Evolutionary conservation across 768 basidiomycete species (phyloP), one percentile per base, ranked within the genome.

Genomic region (Rhodotorula kratochvilovae): DNA sequence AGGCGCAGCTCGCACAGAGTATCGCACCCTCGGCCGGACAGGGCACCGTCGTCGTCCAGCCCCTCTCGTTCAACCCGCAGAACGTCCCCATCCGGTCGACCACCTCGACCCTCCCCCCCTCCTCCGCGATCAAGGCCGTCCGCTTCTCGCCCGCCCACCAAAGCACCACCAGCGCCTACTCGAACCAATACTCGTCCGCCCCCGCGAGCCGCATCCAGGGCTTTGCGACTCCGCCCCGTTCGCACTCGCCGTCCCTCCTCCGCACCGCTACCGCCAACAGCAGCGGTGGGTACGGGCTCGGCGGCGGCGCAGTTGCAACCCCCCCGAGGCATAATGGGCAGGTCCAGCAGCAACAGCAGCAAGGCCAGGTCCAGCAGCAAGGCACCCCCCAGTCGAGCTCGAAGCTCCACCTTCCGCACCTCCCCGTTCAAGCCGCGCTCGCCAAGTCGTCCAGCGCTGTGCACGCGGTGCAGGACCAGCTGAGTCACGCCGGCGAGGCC

Each of bases 91-190:
- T 63, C 61, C 46, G 62, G 19, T 19, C 51, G 39, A 59, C 57
- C 57, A 29, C 48, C 6, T 60, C 66, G 2, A 12, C 33, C 17
- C 10, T 54, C 46, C 45, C 45, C 36, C 46, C 56, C 5, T 48
- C 65, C 15, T 50, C 50, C 19, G 45, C 25, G 8, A 42, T 46
- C n/a, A 73, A 67, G 61, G 27, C 58, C n/a, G 68, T 69, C 23
- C 60, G 68, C n/a, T 73, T 70, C 68, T 70, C 68, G 19, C 65
- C 72, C 35, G 65, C 72, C 17, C 58, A 63, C 39, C 8, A 6
- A 13, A 39, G 39, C 39, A 39, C 39, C 13, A 39, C 39, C 39
- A 39, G 39, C 39, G 39, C 39, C 39, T 39, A 39, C 39, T 39
- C 39, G 39, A 39, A 39, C 39, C 39, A 39, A 13, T 39, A 39